phyloP scores from a whole-genome alignment of 768 basidiomycete species.

The Naematelia aurantialba region DNA sequence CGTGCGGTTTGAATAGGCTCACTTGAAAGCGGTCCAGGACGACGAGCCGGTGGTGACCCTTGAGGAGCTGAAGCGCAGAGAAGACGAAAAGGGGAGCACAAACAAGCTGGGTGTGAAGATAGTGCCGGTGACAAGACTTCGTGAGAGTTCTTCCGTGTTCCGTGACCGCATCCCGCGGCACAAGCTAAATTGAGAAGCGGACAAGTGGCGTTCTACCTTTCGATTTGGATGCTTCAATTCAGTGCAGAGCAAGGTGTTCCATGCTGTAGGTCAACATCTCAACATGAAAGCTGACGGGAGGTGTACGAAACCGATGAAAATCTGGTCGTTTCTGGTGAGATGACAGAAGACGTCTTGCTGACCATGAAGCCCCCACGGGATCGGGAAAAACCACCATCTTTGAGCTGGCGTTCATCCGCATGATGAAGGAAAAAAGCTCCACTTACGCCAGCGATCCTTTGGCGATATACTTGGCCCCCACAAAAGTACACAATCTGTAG shows the following conservation, averaged over 20 bases:
- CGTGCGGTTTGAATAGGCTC: neutral
- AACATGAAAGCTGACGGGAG: conserved; percentile 46
- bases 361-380: conserved; percentile 71
- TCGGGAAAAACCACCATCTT: conserved; percentile 95
- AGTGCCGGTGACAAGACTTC: conserved; percentile 51
- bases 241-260: conserved; percentile 78
- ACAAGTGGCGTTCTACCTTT: conserved; percentile 65
- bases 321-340: conserved; percentile 49
- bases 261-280: conserved; percentile 57
- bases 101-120: conserved; percentile 1
- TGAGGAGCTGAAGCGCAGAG: conserved; percentile 16
- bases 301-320: conserved; percentile 47
- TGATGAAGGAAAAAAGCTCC: conserved; percentile 44
- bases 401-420: conserved; percentile 78
- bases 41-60: conserved; percentile 19
- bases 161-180: conserved; percentile 8
- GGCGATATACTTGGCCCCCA: conserved; percentile 83
- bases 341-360: neutral
- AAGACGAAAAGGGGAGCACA: conserved; percentile 2
- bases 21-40: neutral
- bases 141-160: conserved; percentile 30
- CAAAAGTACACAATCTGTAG: conserved; percentile 59
- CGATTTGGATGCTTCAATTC: conserved; percentile 82
- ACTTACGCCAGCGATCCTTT: conserved; percentile 1
- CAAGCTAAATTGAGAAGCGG: conserved; percentile 67